These are phyloP conservation scores for Colletotrichum abscissum DNA, from an alignment of 2,329 filamentous ascomycete species.

Conservation along the genomic window DNA sequence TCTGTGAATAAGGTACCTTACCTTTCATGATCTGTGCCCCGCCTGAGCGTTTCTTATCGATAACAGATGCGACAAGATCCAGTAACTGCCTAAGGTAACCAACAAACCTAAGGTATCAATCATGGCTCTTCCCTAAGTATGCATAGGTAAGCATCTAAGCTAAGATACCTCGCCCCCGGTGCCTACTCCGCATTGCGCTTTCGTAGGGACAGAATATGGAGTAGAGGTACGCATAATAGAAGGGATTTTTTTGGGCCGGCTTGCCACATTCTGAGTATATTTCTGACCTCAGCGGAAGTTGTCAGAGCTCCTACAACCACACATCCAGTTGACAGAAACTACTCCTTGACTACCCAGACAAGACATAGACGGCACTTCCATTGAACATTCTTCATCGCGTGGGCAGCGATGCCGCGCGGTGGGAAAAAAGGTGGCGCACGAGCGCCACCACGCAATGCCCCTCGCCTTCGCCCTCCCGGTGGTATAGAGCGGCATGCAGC, in stretches of 20 bases:
- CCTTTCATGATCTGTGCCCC: no score
- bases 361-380: no score
- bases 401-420: constrained; percentile 27
- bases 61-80: no score
- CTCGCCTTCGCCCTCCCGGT: constrained; percentile 1
- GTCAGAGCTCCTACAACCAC: neutral
- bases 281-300: neutral
- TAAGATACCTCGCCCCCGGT: no score
- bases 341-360: neutral
- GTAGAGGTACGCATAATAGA: neutral
- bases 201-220: no score
- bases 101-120: no score
- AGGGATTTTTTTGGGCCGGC: neutral
- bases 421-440: constrained; percentile 24
- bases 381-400: neutral
- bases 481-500: neutral
- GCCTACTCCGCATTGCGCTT: neutral
- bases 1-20: no score
- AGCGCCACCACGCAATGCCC: constrained; percentile 16
- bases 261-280: neutral
- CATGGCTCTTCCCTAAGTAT: no score
- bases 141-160: no score
- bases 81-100: no score
- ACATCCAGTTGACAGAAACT: neutral
- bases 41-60: no score